Evolutionary conservation across 805 yeast genomes (phyloP), one percentile per base, ranked within the genome.

Genomic region (Blastobotrys chiropterorum): DNA sequence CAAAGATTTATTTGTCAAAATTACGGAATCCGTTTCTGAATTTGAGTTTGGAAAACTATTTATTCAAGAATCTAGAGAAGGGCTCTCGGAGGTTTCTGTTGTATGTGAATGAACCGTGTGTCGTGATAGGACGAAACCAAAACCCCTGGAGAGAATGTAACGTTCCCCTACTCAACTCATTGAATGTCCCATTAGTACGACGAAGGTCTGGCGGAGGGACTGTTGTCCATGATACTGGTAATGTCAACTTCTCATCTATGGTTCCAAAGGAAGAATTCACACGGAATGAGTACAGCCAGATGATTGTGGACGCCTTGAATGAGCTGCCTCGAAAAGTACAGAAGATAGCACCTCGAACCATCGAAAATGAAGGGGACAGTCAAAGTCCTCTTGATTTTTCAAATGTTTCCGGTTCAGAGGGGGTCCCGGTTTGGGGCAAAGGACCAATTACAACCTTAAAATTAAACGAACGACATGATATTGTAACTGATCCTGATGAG

Each of bases 61-160:
- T 94, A 0, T 94, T 86, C 65, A 75, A 76, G 49, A 66, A 75
- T 16, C 53, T 71, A 0, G 40, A 26, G 5, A 49, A 16, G 20
- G 48, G 40, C 38, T 72, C 70, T 47, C 77, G 80, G 52, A 67
- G 95, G 51, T 69, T 94, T 26, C 63, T 89, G 53, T 74, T 92
- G 50, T 94, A 94, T 64, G 73, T 76, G 38, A 94, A 94, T 64
- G 66, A 79, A 1, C 88, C 92, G 0, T 87, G 96, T 65, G 88
- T 90, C n/a, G 96, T 94, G 1, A 74, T 94, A 11, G 99, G 99
- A 0, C 89, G 95, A 62, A 94, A 94, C 63, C 99, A 94, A 67
- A 94, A 90, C 56, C 95, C 97, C 2, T 92, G 92, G 88, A 79
- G 82, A 53, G 99, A 94, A 64, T 76, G 82, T 40, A 86, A 87